Percentiles rank a stretch among this genome's conserved stretches.
Conservation (phyloP, 495 filamentous ascomycete genomes). For the Mycothermus thermophilus region DNA sequence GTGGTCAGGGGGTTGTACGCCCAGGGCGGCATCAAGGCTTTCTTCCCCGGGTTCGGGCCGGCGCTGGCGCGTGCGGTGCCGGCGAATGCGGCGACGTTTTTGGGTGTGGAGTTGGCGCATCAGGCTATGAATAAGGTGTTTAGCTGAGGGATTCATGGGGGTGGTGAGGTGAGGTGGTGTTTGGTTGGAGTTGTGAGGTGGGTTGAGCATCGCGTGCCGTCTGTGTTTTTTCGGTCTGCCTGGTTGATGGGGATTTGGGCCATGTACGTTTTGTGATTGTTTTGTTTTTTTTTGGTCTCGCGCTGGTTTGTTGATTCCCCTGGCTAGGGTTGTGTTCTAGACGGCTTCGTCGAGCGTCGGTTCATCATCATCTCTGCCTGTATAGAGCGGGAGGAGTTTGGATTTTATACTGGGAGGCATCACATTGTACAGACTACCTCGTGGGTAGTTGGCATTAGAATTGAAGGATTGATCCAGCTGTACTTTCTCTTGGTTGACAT, state of each 20-base stretch:
- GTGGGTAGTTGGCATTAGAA: too few relatives aligned
- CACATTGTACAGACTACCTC: too few relatives aligned
- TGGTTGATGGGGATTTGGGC: too few relatives aligned
- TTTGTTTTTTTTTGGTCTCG: neutral
- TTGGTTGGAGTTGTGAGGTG: neutral
- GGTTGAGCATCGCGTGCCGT: too few relatives aligned
- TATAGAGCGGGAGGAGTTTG: constrained; percentile 3
- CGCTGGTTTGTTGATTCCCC: constrained; percentile 1
- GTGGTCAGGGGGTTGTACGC: constrained; percentile 66
- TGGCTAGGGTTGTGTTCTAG: too few relatives aligned
- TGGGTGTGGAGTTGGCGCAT: constrained; percentile 71
- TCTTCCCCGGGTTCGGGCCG: constrained; percentile 94
- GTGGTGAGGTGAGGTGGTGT: neutral
- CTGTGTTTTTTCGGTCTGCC: too few relatives aligned
- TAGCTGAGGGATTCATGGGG: neutral
- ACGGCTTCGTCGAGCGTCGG: too few relatives aligned
- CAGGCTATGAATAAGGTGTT: constrained; percentile 70
- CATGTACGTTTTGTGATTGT: too few relatives aligned
- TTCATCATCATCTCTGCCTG: too few relatives aligned
- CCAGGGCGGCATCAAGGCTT: constrained; percentile 74
- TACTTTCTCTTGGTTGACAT: too few relatives aligned
- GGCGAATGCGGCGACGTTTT: constrained; percentile 65
- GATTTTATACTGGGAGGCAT: neutral
- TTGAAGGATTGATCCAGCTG: too few relatives aligned
- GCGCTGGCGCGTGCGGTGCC: constrained; percentile 87